Evolutionary conservation across 164 flowering plant species (phyloP).

Genomic region (Chimonanthus praecox): DNA sequence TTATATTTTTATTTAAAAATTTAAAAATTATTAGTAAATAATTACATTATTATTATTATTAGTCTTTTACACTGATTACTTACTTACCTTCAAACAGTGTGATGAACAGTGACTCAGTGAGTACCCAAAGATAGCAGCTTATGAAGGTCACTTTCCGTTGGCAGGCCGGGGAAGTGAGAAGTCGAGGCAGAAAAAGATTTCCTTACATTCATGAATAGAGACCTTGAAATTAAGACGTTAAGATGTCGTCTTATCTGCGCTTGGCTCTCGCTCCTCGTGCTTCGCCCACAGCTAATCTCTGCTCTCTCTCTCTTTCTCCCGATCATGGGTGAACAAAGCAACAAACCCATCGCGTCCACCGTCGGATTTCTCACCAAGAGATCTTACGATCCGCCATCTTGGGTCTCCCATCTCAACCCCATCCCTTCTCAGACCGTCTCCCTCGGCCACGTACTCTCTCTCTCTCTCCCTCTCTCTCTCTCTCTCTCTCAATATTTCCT

Average conservation of each 20-base stretch:
- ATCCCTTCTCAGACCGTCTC: conserved; percentile 63
- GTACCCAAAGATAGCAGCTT: no score
- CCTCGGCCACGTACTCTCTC: conserved; percentile 55
- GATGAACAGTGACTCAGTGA: no score
- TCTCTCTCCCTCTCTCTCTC: background rate
- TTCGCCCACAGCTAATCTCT: background rate
- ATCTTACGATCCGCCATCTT: conserved; percentile 64
- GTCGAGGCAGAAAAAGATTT: no score
- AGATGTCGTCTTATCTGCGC: background rate
- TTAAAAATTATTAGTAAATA: no score
- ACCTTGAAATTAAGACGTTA: no score
- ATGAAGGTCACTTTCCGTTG: no score
- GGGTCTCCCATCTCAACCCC: conserved; percentile 79
- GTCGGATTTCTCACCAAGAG: conserved; percentile 43
- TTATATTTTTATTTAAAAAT: no score
- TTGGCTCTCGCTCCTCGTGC: background rate
- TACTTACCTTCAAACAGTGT: no score
- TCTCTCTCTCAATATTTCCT: background rate
- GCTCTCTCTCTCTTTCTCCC: background rate
- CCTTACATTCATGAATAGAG: no score
- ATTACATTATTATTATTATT: no score
- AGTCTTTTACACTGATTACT: no score
- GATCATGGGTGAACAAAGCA: background rate
- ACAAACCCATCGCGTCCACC: background rate
- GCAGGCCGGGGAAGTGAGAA: no score